Base-by-base conservation (phyloP, 2,329 filamentous ascomycete species). In the Reticulascus tulasneorum region DNA sequence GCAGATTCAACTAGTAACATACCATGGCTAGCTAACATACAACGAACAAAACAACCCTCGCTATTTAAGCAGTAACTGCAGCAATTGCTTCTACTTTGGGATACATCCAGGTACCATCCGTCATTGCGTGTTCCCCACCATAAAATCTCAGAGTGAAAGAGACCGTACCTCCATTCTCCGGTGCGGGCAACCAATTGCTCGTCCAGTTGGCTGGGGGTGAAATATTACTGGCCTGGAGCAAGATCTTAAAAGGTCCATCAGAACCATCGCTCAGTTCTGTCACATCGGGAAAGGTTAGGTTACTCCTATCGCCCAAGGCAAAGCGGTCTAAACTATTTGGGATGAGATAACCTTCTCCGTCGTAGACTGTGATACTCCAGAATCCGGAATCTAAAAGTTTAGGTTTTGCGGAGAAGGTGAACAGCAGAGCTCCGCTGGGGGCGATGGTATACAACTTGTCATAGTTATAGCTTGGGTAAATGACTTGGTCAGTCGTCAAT, bases 341-440 rank as follows among this genome's bases (percentile, higher is more conserved):
- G 20, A 57, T 44, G 4, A 59, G 44, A 13, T 43, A 47, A 17
- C 46, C 37, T 4, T 46, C 31, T 9, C 26, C 25, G 43, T 51
- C 40, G 30, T 59, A 55, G 12, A 45, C 39, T 1, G 50, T 50
- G 34, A 57, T 9, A 38, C 50, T 53, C 53, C 54, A 55, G 38
- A 55, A 58, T 9, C 40, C 38, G 13, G 34, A 18, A 5, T 21
- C 7, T 7, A 28, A 17, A 20, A 41, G 29, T n/a, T 28, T 23
- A 2, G 46, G 39, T 27, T 39, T 48, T 2, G 25, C 29, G 3
- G 38, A 34, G 21, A 48, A 47, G 4, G 34, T 39, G 12, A 45
- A 9, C 10, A 43, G 10, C 12, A 39, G 35, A 5, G 46, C 34
- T 22, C 44, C 23, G 13, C 37, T 16, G 4, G 29, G 25, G 7